Conservation (phyloP, 129 eudicot species). For the Chrysanthemum seticuspe region DNA sequence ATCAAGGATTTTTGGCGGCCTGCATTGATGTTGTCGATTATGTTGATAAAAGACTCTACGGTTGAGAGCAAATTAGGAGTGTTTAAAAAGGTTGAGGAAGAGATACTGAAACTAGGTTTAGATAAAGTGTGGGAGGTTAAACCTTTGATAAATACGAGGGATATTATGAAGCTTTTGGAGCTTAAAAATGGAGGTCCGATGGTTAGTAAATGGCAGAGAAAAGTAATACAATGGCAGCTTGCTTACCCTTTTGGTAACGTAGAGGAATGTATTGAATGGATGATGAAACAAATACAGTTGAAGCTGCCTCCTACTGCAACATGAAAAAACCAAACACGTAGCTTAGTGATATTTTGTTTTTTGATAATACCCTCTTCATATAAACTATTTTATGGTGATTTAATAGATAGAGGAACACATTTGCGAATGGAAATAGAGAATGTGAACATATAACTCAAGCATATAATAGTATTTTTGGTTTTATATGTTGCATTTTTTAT, state of each 20-base stretch:
- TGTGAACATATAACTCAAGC: too few species aligned
- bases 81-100: constrained; percentile 11
- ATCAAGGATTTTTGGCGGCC: constrained; percentile 80
- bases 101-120: constrained; percentile 29
- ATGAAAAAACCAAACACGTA: neutral
- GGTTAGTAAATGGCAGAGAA: constrained; percentile 74
- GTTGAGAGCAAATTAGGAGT: constrained; percentile 13
- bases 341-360: neutral
- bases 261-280: constrained; percentile 75
- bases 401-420: too few species aligned
- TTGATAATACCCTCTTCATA: neutral
- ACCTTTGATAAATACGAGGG: constrained; percentile 69
- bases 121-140: constrained; percentile 79
- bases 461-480: too few species aligned
- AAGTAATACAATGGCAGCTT: constrained; percentile 79
- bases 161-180: constrained; percentile 62
- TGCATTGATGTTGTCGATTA: constrained; percentile 52
- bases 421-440: too few species aligned
- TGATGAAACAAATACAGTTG: constrained; percentile 46
- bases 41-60: constrained; percentile 26
- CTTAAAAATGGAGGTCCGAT: constrained; percentile 72
- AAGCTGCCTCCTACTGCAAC: constrained; percentile 41
- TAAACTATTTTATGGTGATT: too few species aligned
- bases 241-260: constrained; percentile 72
- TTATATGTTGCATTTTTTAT: neutral